Evolutionary conservation across 2,329 filamentous ascomycete genomes (phyloP).

Genomic region (Phyllosticta citribraziliensis): DNA sequence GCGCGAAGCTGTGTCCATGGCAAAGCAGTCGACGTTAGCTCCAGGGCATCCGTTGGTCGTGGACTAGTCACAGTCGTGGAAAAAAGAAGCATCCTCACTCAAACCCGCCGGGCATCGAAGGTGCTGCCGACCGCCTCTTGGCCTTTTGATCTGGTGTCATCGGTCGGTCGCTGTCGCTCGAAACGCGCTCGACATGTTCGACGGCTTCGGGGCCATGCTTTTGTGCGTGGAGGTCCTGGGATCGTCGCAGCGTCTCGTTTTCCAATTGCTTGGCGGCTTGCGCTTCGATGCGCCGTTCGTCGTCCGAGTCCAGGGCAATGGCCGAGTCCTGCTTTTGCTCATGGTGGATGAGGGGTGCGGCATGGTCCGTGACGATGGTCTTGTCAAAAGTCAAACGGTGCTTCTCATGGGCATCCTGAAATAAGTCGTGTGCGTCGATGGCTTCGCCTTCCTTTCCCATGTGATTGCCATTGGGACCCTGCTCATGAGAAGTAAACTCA

Average conservation of each 20-base stretch:
- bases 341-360: neutral
- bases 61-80: neutral
- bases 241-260: constrained; percentile 7
- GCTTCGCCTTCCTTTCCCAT: constrained; percentile 18
- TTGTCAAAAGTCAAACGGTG: constrained; percentile 20
- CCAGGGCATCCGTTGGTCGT: neutral
- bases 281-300: constrained; percentile 26
- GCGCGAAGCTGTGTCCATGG: constrained; percentile 3
- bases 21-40: constrained; percentile 1
- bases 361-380: neutral
- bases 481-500: constrained; percentile 5
- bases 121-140: neutral
- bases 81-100: constrained; percentile 7
- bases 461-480: neutral
- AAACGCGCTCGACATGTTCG: neutral
- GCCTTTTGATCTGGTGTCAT: neutral
- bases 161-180: constrained; percentile 1
- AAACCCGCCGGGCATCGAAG: constrained; percentile 9
- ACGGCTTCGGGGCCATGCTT: neutral
- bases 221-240: neutral
- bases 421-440: constrained; percentile 20
- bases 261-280: constrained; percentile 27
- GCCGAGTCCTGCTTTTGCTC: constrained; percentile 9
- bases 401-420: constrained; percentile 19
- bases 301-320: constrained; percentile 16